phyloP scores from a whole-genome alignment of 2,329 filamentous ascomycete genomes.

The Elsinoe perseae region DNA sequence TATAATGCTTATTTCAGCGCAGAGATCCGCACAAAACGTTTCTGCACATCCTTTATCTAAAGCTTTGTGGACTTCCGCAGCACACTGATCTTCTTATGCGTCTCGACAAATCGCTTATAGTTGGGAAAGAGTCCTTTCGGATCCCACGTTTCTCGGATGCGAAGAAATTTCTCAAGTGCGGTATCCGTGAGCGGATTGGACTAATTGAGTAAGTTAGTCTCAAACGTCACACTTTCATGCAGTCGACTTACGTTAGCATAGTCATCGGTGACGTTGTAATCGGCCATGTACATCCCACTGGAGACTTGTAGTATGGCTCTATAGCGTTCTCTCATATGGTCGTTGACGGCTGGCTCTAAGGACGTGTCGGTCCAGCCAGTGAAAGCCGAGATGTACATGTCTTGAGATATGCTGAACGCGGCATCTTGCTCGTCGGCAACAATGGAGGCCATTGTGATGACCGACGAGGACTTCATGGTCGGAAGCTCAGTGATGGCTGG shows the following conservation, averaged over 20 bases:
- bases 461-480: not conserved
- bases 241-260: not conserved
- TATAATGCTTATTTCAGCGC: too few relatives aligned
- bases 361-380: not conserved
- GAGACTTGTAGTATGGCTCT: not conserved
- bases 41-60: not conserved
- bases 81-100: not conserved
- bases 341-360: not conserved
- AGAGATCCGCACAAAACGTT: too few relatives aligned
- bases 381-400: not conserved
- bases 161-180: not conserved
- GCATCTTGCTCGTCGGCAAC: not conserved
- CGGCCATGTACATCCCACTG: not conserved
- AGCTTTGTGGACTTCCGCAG: not conserved
- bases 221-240: too few relatives aligned
- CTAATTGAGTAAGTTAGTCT: not conserved
- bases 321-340: not conserved
- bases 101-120: not conserved
- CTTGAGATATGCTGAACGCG: not conserved
- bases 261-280: not conserved
- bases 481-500: not conserved
- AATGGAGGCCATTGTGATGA: not conserved
- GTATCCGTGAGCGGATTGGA: not conserved
- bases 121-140: not conserved
- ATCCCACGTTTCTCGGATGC: not conserved